These are phyloP conservation scores for Cichorium intybus DNA, from an alignment of 140 eudicot species.

Conservation along the genomic window DNA sequence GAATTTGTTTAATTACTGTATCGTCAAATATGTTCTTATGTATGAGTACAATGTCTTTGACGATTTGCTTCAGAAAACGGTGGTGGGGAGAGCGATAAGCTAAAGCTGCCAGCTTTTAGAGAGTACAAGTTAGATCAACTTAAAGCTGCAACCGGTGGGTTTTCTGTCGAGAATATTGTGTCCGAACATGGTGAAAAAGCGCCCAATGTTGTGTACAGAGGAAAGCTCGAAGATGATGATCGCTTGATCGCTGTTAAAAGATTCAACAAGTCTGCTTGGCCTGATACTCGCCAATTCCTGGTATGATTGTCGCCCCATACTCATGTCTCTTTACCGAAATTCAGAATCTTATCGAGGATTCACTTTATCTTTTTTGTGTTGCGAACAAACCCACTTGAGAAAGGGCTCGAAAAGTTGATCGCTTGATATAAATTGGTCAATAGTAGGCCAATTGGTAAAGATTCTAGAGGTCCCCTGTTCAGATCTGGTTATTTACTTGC, in stretches of 20 bases:
- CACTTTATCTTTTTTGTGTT: neutral
- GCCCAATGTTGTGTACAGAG: constrained; percentile 84
- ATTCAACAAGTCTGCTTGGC: constrained; percentile 89
- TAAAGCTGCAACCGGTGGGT: constrained; percentile 69
- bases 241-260: constrained; percentile 76
- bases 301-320: constrained; percentile 28
- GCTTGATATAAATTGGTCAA: constrained; percentile 16
- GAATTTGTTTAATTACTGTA: neutral
- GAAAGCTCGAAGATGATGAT: constrained; percentile 51
- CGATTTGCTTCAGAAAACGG: constrained; percentile 42
- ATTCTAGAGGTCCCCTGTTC: constrained; percentile 27
- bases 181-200: constrained; percentile 96
- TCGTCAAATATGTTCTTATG: neutral
- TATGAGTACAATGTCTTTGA: constrained; percentile 20
- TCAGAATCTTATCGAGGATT: neutral
- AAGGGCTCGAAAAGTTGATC: constrained; percentile 3
- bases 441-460: neutral
- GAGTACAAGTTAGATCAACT: constrained; percentile 77
- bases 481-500: constrained; percentile 24
- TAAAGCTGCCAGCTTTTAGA: constrained; percentile 48
- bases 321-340: neutral
- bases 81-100: constrained; percentile 43
- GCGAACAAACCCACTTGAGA: neutral
- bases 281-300: constrained; percentile 86
- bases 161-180: constrained; percentile 70